Conservation (phyloP, 768 basidiomycete genomes). For the Tylopilus sp. region DNA sequence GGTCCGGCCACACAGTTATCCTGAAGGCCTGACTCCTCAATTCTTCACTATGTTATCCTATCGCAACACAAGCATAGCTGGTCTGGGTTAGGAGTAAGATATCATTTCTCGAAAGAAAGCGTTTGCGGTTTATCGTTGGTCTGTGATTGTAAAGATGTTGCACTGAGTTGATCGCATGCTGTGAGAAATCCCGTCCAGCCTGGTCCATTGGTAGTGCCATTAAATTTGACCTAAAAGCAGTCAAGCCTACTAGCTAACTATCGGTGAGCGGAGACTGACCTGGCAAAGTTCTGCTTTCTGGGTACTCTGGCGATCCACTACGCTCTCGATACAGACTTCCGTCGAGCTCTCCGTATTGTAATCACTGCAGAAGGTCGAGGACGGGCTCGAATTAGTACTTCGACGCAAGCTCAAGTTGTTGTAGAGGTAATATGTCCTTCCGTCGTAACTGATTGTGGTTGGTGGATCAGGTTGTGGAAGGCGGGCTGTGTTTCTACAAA, state of each 20-base stretch:
- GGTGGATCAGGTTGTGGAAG: conserved; percentile 47
- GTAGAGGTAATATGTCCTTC: conserved; percentile 44
- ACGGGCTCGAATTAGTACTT: conserved; percentile 28
- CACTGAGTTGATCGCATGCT: conserved; percentile 43
- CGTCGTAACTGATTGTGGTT: conserved; percentile 35
- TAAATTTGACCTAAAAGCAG: conserved; percentile 42
- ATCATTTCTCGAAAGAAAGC: conserved; percentile 9
- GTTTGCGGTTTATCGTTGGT: conserved; percentile 8
- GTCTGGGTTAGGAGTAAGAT: not conserved
- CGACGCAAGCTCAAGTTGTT: conserved; percentile 47
- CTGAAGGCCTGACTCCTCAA: not conserved
- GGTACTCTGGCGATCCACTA: conserved; percentile 51
- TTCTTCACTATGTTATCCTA: not conserved
- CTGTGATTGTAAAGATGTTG: conserved; percentile 27
- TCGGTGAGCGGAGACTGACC: conserved; percentile 36
- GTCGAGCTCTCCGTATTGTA: not conserved
- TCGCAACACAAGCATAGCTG: not conserved
- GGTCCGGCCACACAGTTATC: not conserved
- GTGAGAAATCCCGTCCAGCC: conserved; percentile 46
- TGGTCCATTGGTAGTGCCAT: conserved; percentile 33
- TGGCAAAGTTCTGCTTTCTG: conserved; percentile 50
- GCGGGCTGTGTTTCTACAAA: conserved; percentile 28
- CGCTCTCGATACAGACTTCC: conserved; percentile 42
- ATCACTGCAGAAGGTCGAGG: conserved; percentile 3
- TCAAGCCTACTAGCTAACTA: conserved; percentile 1